A percentile compares a stretch with the other conserved stretches of the same genome.
These are phyloP conservation scores for Cryptosporidium ryanae DNA, from an alignment of 169 alveolate genomes.

Conservation along the genomic window DNA sequence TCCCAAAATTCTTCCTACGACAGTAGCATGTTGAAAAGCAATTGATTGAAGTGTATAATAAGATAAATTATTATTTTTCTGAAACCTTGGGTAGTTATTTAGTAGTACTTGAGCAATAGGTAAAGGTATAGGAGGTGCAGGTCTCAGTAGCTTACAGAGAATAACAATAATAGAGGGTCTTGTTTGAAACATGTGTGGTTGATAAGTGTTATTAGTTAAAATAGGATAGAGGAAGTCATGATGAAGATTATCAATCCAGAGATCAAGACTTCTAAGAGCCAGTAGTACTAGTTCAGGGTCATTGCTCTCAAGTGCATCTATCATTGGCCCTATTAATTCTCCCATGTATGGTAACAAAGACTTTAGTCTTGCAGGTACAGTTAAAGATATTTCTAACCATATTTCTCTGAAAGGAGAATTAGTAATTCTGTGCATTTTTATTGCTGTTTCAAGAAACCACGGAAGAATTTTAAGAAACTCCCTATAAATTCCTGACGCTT, in stretches of 20 bases:
- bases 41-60: slow-evolving; percentile 61
- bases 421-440: slow-evolving; percentile 51
- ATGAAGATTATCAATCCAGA: slow-evolving; percentile 80
- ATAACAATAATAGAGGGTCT: slow-evolving; percentile 67
- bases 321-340: slow-evolving; percentile 56
- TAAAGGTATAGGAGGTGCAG: slow-evolving; percentile 73
- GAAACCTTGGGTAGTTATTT: slow-evolving; percentile 30
- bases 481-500: slow-evolving; percentile 69
- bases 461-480: slow-evolving; percentile 63
- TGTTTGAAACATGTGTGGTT: slow-evolving; percentile 64
- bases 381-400: slow-evolving; percentile 65
- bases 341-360: slow-evolving; percentile 74
- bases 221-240: slow-evolving; percentile 80
- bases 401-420: slow-evolving; percentile 57
- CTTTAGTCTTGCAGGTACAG: slow-evolving; percentile 72
- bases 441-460: slow-evolving; percentile 71
- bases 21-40: slow-evolving; percentile 71
- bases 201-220: slow-evolving; percentile 68
- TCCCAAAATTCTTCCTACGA: slow-evolving; percentile 78
- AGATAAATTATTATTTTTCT: slow-evolving; percentile 49
- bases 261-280: slow-evolving; percentile 78
- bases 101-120: slow-evolving; percentile 56
- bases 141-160: slow-evolving; percentile 55
- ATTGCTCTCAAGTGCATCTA: slow-evolving; percentile 63
- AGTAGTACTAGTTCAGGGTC: slow-evolving; percentile 75